A percentile compares a stretch with the other conserved stretches of the same genome.
Conservation (phyloP, 75 land plant species). For the Ceratopteris richardii region DNA sequence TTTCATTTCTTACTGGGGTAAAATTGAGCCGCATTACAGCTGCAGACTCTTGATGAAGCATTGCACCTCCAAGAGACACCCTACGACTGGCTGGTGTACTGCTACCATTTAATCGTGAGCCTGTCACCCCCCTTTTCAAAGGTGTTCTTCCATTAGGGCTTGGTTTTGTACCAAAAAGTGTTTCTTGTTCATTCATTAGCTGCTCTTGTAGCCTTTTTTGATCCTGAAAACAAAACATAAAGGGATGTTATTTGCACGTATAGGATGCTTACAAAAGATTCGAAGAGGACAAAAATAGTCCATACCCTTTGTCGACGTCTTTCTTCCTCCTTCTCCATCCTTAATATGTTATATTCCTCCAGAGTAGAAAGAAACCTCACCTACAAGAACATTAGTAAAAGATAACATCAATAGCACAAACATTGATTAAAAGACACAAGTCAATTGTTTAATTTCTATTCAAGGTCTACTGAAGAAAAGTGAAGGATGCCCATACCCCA, state of each 20-base stretch:
- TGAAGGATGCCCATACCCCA: constrained; percentile 16
- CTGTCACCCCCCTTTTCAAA: constrained; percentile 1
- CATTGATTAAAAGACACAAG: neutral
- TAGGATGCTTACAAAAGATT: too few species aligned
- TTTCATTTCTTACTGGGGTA: constrained; percentile 12
- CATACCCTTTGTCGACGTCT: constrained; percentile 20
- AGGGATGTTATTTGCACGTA: too few species aligned
- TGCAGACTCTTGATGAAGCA: constrained; percentile 4
- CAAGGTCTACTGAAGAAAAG: neutral
- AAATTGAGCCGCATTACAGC: neutral
- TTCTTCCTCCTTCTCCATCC: constrained; percentile 27
- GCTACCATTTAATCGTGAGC: neutral
- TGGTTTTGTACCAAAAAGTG: constrained; percentile 20
- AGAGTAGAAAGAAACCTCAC: constrained; percentile 25
- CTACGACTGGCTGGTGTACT: constrained; percentile 12
- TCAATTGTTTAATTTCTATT: too few species aligned
- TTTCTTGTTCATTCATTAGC: constrained; percentile 23
- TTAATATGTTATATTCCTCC: constrained; percentile 24
- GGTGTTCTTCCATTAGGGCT: constrained; percentile 18
- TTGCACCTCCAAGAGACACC: constrained; percentile 14
- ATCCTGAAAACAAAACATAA: constrained; percentile 24
- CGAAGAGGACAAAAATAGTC: neutral
- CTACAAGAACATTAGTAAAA: neutral
- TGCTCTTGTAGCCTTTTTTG: constrained; percentile 26
- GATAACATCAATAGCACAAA: neutral